phyloP scores from a whole-genome alignment of 768 basidiomycete species.

The Auricularia cornea region DNA sequence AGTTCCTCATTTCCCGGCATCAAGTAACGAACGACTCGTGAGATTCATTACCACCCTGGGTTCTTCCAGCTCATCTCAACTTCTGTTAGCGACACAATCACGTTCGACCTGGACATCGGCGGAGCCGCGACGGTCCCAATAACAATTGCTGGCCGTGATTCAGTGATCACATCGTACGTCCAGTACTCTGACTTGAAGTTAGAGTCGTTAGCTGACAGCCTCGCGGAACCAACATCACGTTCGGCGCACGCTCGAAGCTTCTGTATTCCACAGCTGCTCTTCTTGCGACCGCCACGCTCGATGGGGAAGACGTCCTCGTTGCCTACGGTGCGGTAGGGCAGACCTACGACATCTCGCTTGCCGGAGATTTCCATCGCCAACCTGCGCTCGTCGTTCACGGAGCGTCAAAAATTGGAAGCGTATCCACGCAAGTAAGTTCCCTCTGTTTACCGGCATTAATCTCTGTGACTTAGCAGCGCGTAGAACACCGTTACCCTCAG shows the following conservation, averaged over 20 bases:
- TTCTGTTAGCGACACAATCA: conserved; percentile 4
- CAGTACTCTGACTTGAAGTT: conserved; percentile 15
- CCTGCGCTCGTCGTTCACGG: not conserved
- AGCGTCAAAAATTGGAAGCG: no score
- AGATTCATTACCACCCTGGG: not conserved
- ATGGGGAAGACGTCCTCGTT: conserved; percentile 12
- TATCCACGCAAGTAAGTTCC: no score
- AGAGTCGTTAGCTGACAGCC: not conserved
- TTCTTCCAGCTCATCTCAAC: not conserved
- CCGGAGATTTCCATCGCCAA: not conserved
- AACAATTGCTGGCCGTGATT: conserved; percentile 16
- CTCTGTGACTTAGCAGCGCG: no score
- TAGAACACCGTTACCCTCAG: conserved; percentile 10
- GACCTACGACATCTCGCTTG: not conserved
- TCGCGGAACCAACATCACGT: conserved; percentile 15
- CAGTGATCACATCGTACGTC: conserved; percentile 16
- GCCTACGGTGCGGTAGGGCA: not conserved
- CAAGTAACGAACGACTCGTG: conserved; percentile 8
- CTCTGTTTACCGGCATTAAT: no score
- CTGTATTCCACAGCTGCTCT: conserved; percentile 5
- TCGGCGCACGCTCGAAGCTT: conserved; percentile 1
- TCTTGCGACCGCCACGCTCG: conserved; percentile 13
- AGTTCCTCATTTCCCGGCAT: conserved; percentile 23
- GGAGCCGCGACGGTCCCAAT: conserved; percentile 14
- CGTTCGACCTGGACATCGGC: conserved; percentile 15